Conservation (phyloP, 495 filamentous ascomycete species). For the Parachaetomium inaequale region DNA sequence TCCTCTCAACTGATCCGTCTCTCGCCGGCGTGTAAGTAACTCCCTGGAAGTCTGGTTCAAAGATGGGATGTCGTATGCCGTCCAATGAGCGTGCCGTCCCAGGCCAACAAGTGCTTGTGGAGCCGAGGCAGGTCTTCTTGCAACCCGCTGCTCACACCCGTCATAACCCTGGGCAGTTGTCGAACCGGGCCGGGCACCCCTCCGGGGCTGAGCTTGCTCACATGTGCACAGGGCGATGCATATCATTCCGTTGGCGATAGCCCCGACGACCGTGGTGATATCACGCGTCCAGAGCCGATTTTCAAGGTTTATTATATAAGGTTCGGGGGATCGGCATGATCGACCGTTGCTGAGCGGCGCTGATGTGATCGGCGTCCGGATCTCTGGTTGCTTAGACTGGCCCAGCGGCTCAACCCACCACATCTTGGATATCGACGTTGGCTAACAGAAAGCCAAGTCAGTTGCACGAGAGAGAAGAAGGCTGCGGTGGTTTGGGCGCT, state of each 20-base stretch:
- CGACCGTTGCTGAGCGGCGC: neutral
- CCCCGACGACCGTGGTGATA: neutral
- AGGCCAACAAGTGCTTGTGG: neutral
- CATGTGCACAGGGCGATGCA: too few relatives aligned
- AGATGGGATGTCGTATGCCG: neutral
- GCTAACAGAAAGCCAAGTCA: neutral
- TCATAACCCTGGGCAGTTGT: neutral
- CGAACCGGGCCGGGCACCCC: neutral
- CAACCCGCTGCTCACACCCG: neutral
- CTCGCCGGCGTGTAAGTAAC: too few relatives aligned
- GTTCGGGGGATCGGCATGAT: constrained; percentile 6
- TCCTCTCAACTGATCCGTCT: neutral
- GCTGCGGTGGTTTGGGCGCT: neutral
- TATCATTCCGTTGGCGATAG: too few relatives aligned
- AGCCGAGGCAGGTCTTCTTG: neutral
- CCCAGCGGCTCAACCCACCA: neutral
- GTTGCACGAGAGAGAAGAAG: neutral
- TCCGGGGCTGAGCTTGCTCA: neutral
- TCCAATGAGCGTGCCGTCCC: neutral
- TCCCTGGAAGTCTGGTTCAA: neutral
- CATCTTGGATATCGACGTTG: neutral
- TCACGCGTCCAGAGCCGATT: neutral
- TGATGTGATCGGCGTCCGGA: neutral
- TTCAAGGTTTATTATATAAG: neutral
- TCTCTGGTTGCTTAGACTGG: neutral